Percentiles rank a stretch among this genome's conserved stretches.
Conservation (phyloP, 441 rosid species). For the Jatropha multifida region DNA sequence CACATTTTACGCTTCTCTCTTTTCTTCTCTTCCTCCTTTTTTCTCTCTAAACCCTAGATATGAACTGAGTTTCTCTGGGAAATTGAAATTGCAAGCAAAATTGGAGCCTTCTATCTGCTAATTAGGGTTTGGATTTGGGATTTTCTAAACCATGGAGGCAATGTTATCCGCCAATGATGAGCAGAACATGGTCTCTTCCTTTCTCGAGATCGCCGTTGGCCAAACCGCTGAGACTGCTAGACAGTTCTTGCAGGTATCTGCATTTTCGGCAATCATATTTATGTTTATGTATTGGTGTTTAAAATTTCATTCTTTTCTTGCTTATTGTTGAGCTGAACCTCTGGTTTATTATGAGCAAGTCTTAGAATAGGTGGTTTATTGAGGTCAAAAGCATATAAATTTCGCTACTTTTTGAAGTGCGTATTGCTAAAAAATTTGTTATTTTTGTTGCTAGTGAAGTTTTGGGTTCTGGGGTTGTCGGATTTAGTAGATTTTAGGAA, state of each 20-base stretch:
- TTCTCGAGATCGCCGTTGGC: conserved; percentile 96
- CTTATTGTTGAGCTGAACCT: background rate
- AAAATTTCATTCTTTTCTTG: background rate
- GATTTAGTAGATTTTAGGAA: background rate
- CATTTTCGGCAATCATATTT: background rate
- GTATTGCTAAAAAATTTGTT: background rate
- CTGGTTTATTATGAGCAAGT: background rate
- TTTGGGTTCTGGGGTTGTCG: background rate
- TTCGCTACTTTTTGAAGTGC: background rate
- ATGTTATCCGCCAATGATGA: conserved; percentile 52
- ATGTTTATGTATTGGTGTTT: background rate
- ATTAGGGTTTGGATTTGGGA: conserved; percentile 26
- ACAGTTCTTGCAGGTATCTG: conserved; percentile 74
- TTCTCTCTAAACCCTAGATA: background rate
- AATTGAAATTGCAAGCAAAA: background rate
- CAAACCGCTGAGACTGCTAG: conserved; percentile 81
- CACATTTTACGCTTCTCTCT: background rate
- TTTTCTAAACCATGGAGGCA: conserved; percentile 33
- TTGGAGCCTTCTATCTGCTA: conserved; percentile 3
- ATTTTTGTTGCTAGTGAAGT: background rate
- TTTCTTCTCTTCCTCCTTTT: background rate
- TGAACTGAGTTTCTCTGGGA: conserved; percentile 1
- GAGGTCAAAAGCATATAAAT: background rate
- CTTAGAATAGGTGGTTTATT: background rate
- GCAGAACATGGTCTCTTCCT: conserved; percentile 78